Evolutionary conservation across 179 eudicot species (phyloP).

Genomic region (Spinacia oleracea): DNA sequence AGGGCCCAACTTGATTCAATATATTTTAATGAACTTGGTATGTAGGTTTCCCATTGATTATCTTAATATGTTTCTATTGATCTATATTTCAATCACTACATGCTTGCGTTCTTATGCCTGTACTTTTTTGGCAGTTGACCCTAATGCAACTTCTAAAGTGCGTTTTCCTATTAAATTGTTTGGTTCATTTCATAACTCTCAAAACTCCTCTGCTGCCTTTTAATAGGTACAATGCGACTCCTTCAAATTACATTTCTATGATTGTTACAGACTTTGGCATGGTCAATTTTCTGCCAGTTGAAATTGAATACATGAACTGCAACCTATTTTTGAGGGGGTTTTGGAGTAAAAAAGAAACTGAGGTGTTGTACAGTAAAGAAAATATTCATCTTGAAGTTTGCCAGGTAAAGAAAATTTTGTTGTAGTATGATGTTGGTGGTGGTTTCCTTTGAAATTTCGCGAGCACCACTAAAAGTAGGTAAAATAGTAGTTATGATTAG

Average conservation of each 20-base stretch:
- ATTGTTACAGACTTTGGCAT: constrained; percentile 93
- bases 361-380: too few relatives aligned
- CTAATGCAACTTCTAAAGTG: constrained; percentile 74
- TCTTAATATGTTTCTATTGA: background rate
- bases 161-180: constrained; percentile 61
- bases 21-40: constrained; percentile 98
- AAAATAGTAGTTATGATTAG: too few relatives aligned
- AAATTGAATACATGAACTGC: too few relatives aligned
- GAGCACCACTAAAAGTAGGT: too few relatives aligned
- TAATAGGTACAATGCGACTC: constrained; percentile 87
- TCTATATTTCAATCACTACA: constrained; percentile 1
- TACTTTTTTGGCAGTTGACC: constrained; percentile 57
- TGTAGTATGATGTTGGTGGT: too few relatives aligned
- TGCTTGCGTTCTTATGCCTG: background rate
- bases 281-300: constrained; percentile 52
- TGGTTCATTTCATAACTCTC: background rate
- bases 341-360: too few relatives aligned
- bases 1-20: constrained; percentile 98
- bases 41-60: constrained; percentile 19
- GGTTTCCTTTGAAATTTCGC: too few relatives aligned
- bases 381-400: too few relatives aligned
- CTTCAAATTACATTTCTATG: constrained; percentile 93
- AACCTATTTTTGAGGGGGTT: too few relatives aligned
- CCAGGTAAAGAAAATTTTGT: too few relatives aligned
- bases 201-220: constrained; percentile 20